Evolutionary conservation across 768 basidiomycete species (phyloP).

Genomic region (Cyclocybe cylindracea): DNA sequence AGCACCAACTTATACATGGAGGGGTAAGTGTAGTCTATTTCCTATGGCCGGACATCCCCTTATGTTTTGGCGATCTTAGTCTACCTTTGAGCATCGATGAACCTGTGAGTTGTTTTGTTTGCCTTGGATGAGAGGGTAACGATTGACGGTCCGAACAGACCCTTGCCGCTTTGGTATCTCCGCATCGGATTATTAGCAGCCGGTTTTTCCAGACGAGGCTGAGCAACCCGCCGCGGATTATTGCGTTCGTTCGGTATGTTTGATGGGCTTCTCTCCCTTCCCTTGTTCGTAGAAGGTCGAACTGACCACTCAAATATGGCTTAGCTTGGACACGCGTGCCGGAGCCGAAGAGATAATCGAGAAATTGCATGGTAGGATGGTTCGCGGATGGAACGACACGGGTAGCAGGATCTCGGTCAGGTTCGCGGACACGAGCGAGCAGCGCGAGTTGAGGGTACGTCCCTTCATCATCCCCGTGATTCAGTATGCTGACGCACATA

Average conservation of each 20-base stretch:
- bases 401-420: slow-evolving; percentile 79
- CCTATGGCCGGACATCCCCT: background rate
- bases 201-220: slow-evolving; percentile 80
- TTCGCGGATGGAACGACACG: slow-evolving; percentile 75
- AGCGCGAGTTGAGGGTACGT: slow-evolving; percentile 73
- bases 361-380: slow-evolving; percentile 76
- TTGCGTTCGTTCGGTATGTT: slow-evolving; percentile 76
- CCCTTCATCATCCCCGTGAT: background rate
- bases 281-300: background rate
- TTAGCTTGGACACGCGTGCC: slow-evolving; percentile 65
- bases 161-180: slow-evolving; percentile 64
- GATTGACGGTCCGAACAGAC: slow-evolving; percentile 39
- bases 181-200: slow-evolving; percentile 72
- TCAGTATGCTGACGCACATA: background rate
- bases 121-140: background rate
- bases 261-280: background rate
- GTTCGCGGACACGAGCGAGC: slow-evolving; percentile 78
- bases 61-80: slow-evolving; percentile 26
- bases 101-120: slow-evolving; percentile 37
- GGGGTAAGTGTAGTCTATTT: slow-evolving; percentile 51
- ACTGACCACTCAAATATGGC: background rate
- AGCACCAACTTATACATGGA: slow-evolving; percentile 86
- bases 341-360: slow-evolving; percentile 82
- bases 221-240: slow-evolving; percentile 75
- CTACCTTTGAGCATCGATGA: slow-evolving; percentile 73